phyloP scores from a whole-genome alignment of 2,329 filamentous ascomycete species.

The Apiospora aurea region DNA sequence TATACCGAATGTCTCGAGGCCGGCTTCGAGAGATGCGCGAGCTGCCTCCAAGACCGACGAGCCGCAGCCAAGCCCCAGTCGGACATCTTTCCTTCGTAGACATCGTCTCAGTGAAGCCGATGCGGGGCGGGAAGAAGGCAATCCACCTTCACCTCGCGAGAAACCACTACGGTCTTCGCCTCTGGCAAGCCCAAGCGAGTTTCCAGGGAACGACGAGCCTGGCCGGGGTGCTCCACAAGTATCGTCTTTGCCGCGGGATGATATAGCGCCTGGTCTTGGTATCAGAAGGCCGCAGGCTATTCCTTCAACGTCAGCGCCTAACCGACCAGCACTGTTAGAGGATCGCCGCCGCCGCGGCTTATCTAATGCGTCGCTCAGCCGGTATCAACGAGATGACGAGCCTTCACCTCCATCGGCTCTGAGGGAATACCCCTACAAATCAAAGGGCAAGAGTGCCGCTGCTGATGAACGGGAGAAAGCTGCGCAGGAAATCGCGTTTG shows the following conservation, averaged over 20 bases:
- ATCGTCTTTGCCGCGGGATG: constrained; percentile 53
- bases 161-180: constrained; percentile 50
- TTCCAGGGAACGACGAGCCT: constrained; percentile 41
- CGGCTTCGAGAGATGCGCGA: constrained; percentile 44
- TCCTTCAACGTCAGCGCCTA: constrained; percentile 58
- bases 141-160: constrained; percentile 51
- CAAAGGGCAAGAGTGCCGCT: constrained; percentile 42
- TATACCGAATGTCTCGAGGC: constrained; percentile 52
- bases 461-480: constrained; percentile 69
- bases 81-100: constrained; percentile 45
- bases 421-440: constrained; percentile 44
- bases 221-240: constrained; percentile 35
- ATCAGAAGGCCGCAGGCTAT: constrained; percentile 54
- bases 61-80: constrained; percentile 40
- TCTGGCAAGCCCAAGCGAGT: constrained; percentile 51
- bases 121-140: constrained; percentile 42
- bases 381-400: constrained; percentile 39
- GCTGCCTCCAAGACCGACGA: constrained; percentile 43
- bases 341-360: constrained; percentile 47
- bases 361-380: constrained; percentile 50
- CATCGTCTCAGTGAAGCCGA: constrained; percentile 50
- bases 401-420: constrained; percentile 44
- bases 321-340: constrained; percentile 46
- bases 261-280: constrained; percentile 57
- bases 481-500: constrained; percentile 87